Conservation (phyloP, 2,329 filamentous ascomycete species). For the Ophiostoma ips region DNA sequence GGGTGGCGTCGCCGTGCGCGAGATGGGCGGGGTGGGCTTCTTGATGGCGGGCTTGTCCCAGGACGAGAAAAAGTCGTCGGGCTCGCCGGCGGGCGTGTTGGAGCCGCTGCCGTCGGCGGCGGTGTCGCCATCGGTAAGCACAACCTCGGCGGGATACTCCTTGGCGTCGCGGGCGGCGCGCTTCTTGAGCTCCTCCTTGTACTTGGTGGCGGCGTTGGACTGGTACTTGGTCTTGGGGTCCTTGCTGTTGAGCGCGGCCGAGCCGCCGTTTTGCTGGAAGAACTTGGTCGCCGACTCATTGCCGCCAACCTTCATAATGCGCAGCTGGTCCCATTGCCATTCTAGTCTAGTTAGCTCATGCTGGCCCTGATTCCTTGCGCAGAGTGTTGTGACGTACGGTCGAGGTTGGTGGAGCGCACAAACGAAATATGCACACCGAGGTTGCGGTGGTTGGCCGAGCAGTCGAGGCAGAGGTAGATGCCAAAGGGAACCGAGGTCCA, state of each 20-base stretch:
- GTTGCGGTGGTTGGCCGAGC: slow-evolving; percentile 92
- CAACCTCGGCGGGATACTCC: slow-evolving; percentile 76
- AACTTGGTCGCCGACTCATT: slow-evolving; percentile 98
- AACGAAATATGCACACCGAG: slow-evolving; percentile 98
- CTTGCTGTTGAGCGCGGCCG: slow-evolving; percentile 87
- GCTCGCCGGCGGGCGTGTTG: slow-evolving; percentile 67
- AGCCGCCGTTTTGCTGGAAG: slow-evolving; percentile 93
- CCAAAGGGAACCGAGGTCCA: slow-evolving; percentile 94
- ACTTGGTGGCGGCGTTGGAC: slow-evolving; percentile 84
- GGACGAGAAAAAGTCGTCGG: slow-evolving; percentile 95
- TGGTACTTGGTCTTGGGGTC: slow-evolving; percentile 96
- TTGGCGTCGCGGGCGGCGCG: slow-evolving; percentile 70
- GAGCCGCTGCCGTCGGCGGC: slow-evolving; percentile 51
- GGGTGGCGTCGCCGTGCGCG: slow-evolving; percentile 75
- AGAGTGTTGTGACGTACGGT: slow-evolving; percentile 72
- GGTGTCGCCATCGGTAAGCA: slow-evolving; percentile 60
- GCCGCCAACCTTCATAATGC: slow-evolving; percentile 94
- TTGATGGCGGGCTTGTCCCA: slow-evolving; percentile 99
- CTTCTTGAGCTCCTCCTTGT: slow-evolving; percentile 91
- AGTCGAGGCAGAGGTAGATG: slow-evolving; percentile 97
- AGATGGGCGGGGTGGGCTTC: slow-evolving; percentile 84
- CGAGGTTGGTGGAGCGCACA: slow-evolving; percentile 94
- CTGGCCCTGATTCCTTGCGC: not conserved
- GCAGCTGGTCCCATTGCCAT: slow-evolving; percentile 99
- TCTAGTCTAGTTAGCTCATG: slow-evolving; percentile 30